These are phyloP conservation scores for Aspergillus homomorphus DNA, from an alignment of 495 filamentous ascomycete genomes.

Conservation along the genomic window DNA sequence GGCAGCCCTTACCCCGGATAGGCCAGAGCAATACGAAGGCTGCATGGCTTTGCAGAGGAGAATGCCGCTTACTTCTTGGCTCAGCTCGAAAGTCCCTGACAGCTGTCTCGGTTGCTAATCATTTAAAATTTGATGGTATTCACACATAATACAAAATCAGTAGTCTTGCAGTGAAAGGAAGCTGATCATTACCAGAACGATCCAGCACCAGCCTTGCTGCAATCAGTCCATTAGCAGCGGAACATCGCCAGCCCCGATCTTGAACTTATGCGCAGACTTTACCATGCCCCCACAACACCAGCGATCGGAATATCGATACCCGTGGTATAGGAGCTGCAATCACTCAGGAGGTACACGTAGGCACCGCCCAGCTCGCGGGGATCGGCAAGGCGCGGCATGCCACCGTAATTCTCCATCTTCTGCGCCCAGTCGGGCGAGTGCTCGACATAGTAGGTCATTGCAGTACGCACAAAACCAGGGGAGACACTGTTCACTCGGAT, in stretches of 20 bases:
- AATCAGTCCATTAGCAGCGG: neutral
- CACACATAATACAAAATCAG: no score
- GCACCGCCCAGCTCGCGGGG: slow-evolving; percentile 41
- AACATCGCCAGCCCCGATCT: no score
- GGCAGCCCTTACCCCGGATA: neutral
- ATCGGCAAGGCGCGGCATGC: slow-evolving; percentile 39
- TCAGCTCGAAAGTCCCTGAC: neutral
- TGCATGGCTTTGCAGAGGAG: neutral
- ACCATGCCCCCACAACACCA: slow-evolving; percentile 47
- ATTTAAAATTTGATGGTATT: no score
- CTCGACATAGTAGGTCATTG: slow-evolving; percentile 41
- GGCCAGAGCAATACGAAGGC: slow-evolving; percentile 3
- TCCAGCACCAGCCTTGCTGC: neutral
- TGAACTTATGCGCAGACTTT: no score
- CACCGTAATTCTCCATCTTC: slow-evolving; percentile 48
- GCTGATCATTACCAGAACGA: neutral
- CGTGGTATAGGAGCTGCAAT: slow-evolving; percentile 33
- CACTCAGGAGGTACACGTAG: slow-evolving; percentile 40
- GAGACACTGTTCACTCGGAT: slow-evolving; percentile 43
- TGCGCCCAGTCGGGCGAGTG: slow-evolving; percentile 36
- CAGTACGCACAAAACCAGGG: slow-evolving; percentile 38
- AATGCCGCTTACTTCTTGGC: slow-evolving; percentile 4
- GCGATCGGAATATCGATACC: slow-evolving; percentile 40
- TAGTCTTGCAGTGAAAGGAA: no score
- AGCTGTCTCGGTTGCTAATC: no score